Percentiles rank a stretch among this genome's conserved stretches.
phyloP scores from a whole-genome alignment of 495 filamentous ascomycete species.

The Aspergillus leporis region DNA sequence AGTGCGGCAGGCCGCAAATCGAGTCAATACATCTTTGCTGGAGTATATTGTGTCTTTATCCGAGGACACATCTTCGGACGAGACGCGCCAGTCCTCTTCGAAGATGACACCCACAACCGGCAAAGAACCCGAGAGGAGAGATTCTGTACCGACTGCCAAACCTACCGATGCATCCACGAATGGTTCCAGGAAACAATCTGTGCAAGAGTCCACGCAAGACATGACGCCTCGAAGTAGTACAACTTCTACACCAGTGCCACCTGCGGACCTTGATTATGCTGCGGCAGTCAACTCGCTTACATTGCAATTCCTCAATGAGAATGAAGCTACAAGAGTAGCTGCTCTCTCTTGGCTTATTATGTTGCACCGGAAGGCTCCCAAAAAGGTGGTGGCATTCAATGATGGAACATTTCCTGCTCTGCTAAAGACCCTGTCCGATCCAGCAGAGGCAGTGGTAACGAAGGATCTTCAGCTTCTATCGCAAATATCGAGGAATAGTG shows the following conservation, averaged over 20 bases:
- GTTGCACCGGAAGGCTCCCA: conserved; percentile 91
- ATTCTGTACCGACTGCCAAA: conserved; percentile 50
- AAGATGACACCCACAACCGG: conserved; percentile 45
- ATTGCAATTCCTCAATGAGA: conserved; percentile 90
- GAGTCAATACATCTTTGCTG: conserved; percentile 87
- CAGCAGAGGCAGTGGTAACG: conserved; percentile 92
- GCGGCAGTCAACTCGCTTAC: conserved; percentile 95
- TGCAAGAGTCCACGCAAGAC: conserved; percentile 42
- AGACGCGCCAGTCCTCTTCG: conserved; percentile 37
- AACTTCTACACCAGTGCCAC: conserved; percentile 43
- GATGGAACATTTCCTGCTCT: conserved; percentile 96
- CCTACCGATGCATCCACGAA: conserved; percentile 36
- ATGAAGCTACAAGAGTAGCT: conserved; percentile 92
- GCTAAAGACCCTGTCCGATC: conserved; percentile 94
- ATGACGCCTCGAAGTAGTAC: conserved; percentile 48
- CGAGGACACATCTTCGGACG: conserved; percentile 61
- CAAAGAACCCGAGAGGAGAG: conserved; percentile 54
- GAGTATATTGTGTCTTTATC: conserved; percentile 88
- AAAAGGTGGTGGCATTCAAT: conserved; percentile 92
- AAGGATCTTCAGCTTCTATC: conserved; percentile 92
- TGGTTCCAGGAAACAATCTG: conserved; percentile 34
- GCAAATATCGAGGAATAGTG: conserved; percentile 93
- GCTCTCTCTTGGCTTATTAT: conserved; percentile 96
- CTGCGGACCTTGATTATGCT: conserved; percentile 87
- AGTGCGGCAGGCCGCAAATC: conserved; percentile 83